Conservation (phyloP, 1,139 yeast species). For the Debaryomycetaceae sp. region DNA sequence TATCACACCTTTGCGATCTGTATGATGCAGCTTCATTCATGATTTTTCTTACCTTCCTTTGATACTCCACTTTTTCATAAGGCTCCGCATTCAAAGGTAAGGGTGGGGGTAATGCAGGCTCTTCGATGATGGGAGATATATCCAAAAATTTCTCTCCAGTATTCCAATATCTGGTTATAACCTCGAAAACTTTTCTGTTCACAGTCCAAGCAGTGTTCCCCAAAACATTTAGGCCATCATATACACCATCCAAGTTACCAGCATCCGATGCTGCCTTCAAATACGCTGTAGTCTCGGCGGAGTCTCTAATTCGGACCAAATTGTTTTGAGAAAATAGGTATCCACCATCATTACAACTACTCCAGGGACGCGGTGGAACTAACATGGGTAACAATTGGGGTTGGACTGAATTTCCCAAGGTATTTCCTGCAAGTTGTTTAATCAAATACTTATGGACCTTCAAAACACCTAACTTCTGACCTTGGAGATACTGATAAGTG, state of each 20-base stretch:
- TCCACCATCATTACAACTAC: slow-evolving; percentile 77
- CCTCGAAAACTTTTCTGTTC: slow-evolving; percentile 64
- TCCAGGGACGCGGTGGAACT: slow-evolving; percentile 86
- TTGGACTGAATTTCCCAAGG: slow-evolving; percentile 63
- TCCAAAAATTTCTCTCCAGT: slow-evolving; percentile 75
- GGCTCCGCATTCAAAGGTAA: slow-evolving; percentile 76
- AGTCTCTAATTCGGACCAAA: slow-evolving; percentile 74
- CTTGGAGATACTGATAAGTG: slow-evolving; percentile 74
- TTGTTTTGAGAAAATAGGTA: slow-evolving; percentile 61
- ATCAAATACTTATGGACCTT: slow-evolving; percentile 71
- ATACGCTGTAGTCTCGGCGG: slow-evolving; percentile 89
- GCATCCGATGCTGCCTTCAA: slow-evolving; percentile 78
- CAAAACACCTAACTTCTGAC: slow-evolving; percentile 78
- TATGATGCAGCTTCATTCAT: slow-evolving; percentile 61
- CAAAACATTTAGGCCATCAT: slow-evolving; percentile 80
- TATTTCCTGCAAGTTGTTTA: slow-evolving; percentile 64
- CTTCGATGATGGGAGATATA: slow-evolving; percentile 63
- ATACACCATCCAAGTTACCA: slow-evolving; percentile 58
- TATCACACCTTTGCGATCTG: slow-evolving; percentile 89
- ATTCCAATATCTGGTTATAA: slow-evolving; percentile 82
- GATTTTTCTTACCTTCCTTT: slow-evolving; percentile 52
- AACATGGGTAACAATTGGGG: slow-evolving; percentile 95
- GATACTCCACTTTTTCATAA: slow-evolving; percentile 62
- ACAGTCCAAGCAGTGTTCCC: slow-evolving; percentile 94
- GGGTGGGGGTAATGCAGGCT: slow-evolving; percentile 57